A percentile compares a stretch with the other conserved stretches of the same genome.
These are phyloP conservation scores for Komagataella ulmi DNA, from an alignment of 805 yeast species.

Conservation along the genomic window DNA sequence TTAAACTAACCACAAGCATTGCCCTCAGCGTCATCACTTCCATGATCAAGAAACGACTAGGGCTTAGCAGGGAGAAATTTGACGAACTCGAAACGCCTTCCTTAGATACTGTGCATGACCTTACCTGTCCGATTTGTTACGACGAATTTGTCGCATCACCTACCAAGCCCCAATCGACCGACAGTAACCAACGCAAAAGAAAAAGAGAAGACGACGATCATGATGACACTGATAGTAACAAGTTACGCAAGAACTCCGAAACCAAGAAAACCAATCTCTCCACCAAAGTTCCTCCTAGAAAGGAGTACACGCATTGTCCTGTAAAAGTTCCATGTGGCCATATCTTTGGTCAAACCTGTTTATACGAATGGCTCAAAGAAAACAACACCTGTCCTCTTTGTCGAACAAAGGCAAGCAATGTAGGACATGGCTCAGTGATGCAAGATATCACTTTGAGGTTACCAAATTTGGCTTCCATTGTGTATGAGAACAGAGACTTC, in stretches of 20 bases:
- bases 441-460: conserved; percentile 17
- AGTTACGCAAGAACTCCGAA: conserved; percentile 8
- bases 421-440: conserved; percentile 4
- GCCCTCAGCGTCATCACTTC: conserved; percentile 52
- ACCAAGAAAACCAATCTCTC: conserved; percentile 10
- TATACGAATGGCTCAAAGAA: conserved; percentile 68
- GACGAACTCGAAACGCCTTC: conserved; percentile 17
- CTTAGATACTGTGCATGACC: conserved; percentile 14
- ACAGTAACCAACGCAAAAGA: conserved; percentile 9
- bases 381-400: conserved; percentile 82
- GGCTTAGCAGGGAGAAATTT: conserved; percentile 36
- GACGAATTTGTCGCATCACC: conserved; percentile 27
- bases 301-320: conserved; percentile 42
- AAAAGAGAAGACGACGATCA: conserved; percentile 12
- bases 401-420: conserved; percentile 29
- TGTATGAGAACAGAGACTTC: conserved; percentile 16
- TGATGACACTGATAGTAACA: conserved; percentile 7
- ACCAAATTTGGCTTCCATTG: conserved; percentile 21
- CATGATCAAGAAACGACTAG: conserved; percentile 32
- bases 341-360: conserved; percentile 75
- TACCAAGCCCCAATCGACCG: not conserved
- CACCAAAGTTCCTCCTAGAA: conserved; percentile 3
- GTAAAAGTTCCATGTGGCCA: conserved; percentile 77
- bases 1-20: conserved; percentile 55
- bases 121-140: conserved; percentile 51